Evolutionary conservation across 768 basidiomycete genomes (phyloP), one percentile per base, ranked within the genome.

Genomic region (Lactifluus rugatus): DNA sequence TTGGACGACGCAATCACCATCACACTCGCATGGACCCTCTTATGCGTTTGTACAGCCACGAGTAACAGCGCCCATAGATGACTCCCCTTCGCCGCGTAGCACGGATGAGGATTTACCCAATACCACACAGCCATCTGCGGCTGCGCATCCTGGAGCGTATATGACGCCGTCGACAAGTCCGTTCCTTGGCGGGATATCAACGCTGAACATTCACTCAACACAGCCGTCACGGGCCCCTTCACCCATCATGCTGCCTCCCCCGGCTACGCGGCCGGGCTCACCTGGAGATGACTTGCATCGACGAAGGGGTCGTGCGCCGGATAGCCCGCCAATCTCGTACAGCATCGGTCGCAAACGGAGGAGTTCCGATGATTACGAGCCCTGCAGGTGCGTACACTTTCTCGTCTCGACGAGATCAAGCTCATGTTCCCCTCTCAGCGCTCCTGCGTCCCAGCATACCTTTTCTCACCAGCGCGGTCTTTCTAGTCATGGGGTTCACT

Each of bases 151-250:
- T 66, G 54, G 52, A 62, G 53, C 69, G 21, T 70, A 69, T 64
- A 66, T 65, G 50, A 89, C 88, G 0, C 88, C 88, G 1, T 84
- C 83, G 19, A 84, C 87, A 1, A 87, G 84, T 58, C 88, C 88
- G 0, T 89, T 91, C 77, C 79, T 91, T 21, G 88, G 84, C 0
- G 86, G 87, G 2, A 71, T 91, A 63, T 78, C 85, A 54, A 84
- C 84, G 6, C 77, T 91, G 57, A 84, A 88, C 65, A 79, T 90
- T 45, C 85, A 88, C 65, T 85, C 83, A 1, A 73, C 84, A 2
- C 79, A 79, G 52, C 81, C 83, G 0, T 85, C 83, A 11, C 79
- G 87, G 47, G 87, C 84, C 0, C 84, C 88, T 0, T 85, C 84
- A 3, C 85, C 88, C 7, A 80, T 87, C 56, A 72, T 79, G 11